These are phyloP conservation scores for Allium fistulosum DNA, from an alignment of 106 monocot species.

Conservation along the genomic window DNA sequence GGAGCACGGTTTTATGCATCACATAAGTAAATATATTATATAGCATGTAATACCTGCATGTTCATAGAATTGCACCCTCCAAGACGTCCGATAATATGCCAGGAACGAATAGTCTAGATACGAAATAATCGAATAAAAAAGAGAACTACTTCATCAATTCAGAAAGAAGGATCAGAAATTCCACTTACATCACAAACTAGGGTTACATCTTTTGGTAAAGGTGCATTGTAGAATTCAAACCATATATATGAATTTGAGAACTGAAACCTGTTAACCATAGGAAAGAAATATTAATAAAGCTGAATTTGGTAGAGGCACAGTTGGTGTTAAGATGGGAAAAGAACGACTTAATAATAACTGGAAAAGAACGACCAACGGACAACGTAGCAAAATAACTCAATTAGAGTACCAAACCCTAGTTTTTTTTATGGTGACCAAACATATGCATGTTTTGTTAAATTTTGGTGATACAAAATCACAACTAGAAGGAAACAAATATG, in stretches of 20 bases:
- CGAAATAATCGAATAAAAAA: not conserved
- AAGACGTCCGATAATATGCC: conserved; percentile 92
- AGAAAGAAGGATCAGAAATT: not conserved
- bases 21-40: not conserved
- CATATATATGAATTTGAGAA: conserved; percentile 94
- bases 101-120: conserved; percentile 72
- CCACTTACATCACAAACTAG: conserved; percentile 82
- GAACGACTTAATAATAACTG: not conserved
- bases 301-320: not conserved
- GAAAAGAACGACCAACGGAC: too few species aligned
- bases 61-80: conserved; percentile 99
- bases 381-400: too few species aligned
- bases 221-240: conserved; percentile 88
- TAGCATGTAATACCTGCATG: conserved; percentile 76
- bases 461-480: too few species aligned
- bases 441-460: too few species aligned
- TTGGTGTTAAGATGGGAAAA: not conserved
- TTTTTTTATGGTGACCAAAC: too few species aligned
- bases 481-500: too few species aligned
- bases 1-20: too few species aligned
- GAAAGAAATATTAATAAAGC: not conserved
- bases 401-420: too few species aligned
- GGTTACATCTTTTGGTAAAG: conserved; percentile 59
- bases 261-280: conserved; percentile 35
- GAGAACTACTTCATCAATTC: not conserved